phyloP scores from a whole-genome alignment of 163 green algal genomes.

The Coccomyxa subellipsoidea region DNA sequence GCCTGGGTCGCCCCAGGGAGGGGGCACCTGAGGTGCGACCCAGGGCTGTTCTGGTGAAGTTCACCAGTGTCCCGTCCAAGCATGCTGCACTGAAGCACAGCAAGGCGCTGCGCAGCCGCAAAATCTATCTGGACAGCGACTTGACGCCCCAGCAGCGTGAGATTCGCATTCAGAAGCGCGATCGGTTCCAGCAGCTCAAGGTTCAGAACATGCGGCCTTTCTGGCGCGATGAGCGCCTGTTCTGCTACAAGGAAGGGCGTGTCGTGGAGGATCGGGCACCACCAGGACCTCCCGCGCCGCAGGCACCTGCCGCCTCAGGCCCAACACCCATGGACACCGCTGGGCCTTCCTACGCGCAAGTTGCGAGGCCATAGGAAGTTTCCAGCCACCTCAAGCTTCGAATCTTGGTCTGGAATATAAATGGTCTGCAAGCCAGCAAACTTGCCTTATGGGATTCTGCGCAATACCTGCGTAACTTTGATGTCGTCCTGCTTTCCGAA shows the following conservation, averaged over 20 bases:
- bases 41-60: not conserved
- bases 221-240: not conserved
- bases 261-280: not conserved
- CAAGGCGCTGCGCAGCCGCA: not conserved
- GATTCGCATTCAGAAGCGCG: not conserved
- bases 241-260: not conserved
- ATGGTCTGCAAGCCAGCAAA: not conserved
- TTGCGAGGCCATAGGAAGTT: not conserved
- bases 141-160: not conserved
- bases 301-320: not conserved
- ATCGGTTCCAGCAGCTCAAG: constrained; percentile 5
- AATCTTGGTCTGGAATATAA: not conserved
- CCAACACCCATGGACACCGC: not conserved
- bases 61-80: not conserved
- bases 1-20: not conserved
- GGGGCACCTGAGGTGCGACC: not conserved
- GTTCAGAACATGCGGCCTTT: not conserved
- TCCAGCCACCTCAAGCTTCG: not conserved
- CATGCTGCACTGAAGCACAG: not conserved
- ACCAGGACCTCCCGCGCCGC: not conserved
- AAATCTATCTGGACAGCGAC: not conserved
- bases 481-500: constrained; percentile 1
- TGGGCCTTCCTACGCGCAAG: not conserved
- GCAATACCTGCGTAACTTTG: not conserved
- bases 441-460: not conserved